These are phyloP conservation scores for Pisolithus orientalis DNA, from an alignment of 768 basidiomycete species.

Conservation along the genomic window DNA sequence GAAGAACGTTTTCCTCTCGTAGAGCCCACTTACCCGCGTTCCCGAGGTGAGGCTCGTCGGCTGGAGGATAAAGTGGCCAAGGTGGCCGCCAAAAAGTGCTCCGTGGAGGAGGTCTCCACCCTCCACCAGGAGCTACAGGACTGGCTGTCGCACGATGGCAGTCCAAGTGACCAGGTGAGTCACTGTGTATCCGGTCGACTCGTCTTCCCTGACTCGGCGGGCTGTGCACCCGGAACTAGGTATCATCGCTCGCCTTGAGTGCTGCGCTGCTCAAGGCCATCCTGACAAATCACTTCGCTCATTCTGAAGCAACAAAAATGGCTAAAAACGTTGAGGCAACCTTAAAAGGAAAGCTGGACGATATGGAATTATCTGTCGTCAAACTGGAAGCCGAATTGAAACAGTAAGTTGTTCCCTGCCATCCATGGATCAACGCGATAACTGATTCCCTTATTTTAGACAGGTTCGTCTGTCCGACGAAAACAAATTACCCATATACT, in stretches of 20 bases:
- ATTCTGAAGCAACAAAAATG: slow-evolving; percentile 67
- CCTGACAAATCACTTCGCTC: slow-evolving; percentile 74
- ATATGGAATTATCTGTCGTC: slow-evolving; percentile 48
- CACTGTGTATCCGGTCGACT: background rate
- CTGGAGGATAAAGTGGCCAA: slow-evolving; percentile 75
- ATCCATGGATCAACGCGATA: slow-evolving; percentile 5
- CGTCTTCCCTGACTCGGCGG: slow-evolving; percentile 2
- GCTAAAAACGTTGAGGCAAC: slow-evolving; percentile 57
- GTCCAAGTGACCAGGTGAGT: slow-evolving; percentile 60
- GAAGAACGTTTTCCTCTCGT: slow-evolving; percentile 44
- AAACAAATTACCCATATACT: slow-evolving; percentile 7
- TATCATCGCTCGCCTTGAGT: slow-evolving; percentile 66
- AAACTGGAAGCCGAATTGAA: slow-evolving; percentile 67
- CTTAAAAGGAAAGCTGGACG: slow-evolving; percentile 61
- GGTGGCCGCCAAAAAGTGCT: slow-evolving; percentile 80
- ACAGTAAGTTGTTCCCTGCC: slow-evolving; percentile 44
- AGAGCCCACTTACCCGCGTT: slow-evolving; percentile 35
- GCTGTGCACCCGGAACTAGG: slow-evolving; percentile 22
- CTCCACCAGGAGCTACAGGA: slow-evolving; percentile 76
- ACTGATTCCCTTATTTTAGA: slow-evolving; percentile 34
- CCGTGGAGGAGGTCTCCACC: slow-evolving; percentile 75
- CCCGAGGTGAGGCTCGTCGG: slow-evolving; percentile 51
- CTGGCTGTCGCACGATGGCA: slow-evolving; percentile 60
- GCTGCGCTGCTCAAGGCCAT: slow-evolving; percentile 77
- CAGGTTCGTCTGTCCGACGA: slow-evolving; percentile 35